Evolutionary conservation across 495 filamentous ascomycete genomes (phyloP).

Genomic region (Astrocystis sublimbata): DNA sequence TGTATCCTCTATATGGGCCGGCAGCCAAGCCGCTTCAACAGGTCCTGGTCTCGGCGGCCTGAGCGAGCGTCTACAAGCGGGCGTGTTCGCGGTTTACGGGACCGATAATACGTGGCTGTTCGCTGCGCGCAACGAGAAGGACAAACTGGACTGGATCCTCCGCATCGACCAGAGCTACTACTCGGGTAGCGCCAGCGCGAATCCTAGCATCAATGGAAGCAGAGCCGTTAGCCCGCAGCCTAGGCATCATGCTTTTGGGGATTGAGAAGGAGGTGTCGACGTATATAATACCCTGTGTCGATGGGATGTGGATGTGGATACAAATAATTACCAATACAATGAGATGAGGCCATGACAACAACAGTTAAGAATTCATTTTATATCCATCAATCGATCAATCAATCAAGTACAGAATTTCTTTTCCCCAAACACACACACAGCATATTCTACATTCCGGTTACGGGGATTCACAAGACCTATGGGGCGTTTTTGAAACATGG

Average conservation of each 20-base stretch:
- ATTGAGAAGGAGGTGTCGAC: too few relatives aligned
- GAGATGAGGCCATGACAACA: conserved; percentile 19
- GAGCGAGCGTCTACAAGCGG: conserved; percentile 58
- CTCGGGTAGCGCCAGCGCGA: conserved; percentile 28
- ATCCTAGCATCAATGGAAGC: conserved; percentile 34
- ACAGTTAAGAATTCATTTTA: too few relatives aligned
- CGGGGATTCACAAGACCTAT: not conserved
- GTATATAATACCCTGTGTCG: too few relatives aligned
- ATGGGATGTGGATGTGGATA: too few relatives aligned
- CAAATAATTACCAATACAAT: too few relatives aligned
- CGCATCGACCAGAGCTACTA: conserved; percentile 64
- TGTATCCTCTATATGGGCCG: conserved; percentile 37
- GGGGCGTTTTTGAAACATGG: too few relatives aligned
- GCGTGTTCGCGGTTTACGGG: conserved; percentile 92
- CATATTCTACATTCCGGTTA: not conserved
- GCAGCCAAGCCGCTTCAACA: conserved; percentile 23
- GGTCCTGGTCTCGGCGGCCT: conserved; percentile 42
- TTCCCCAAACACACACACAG: not conserved
- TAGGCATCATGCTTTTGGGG: conserved; percentile 19
- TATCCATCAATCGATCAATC: not conserved
- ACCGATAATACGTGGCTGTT: conserved; percentile 94
- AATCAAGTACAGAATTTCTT: conserved; percentile 14
- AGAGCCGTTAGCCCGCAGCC: conserved; percentile 34
- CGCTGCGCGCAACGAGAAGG: conserved; percentile 77
- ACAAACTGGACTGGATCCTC: conserved; percentile 94